These are phyloP conservation scores for Panicum virgatum DNA, from an alignment of 202 grass and related monocot genomes.

Conservation along the genomic window DNA sequence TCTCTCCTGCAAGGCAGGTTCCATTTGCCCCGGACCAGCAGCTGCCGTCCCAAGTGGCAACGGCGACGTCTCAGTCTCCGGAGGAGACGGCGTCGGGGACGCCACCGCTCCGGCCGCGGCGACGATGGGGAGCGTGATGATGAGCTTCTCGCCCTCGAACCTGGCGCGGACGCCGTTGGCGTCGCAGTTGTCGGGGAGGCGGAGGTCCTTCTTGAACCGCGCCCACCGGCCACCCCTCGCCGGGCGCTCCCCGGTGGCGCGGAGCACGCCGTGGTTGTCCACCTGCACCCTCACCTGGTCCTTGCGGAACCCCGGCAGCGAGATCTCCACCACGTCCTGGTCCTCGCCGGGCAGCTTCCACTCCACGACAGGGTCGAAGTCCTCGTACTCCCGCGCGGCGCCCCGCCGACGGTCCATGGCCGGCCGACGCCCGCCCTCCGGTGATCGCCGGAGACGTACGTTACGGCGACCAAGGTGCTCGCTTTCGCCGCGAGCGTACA, in stretches of 20 bases:
- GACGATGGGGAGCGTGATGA: slow-evolving; percentile 51
- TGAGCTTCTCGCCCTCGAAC: slow-evolving; percentile 56
- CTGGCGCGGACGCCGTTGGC: slow-evolving; percentile 48
- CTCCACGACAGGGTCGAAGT: slow-evolving; percentile 36
- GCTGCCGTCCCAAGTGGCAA: neutral
- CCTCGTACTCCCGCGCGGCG: neutral
- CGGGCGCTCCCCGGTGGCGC: slow-evolving; percentile 52
- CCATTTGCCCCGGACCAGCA: neutral
- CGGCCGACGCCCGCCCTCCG: too few relatives aligned
- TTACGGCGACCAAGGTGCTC: neutral
- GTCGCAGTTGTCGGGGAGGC: slow-evolving; percentile 49
- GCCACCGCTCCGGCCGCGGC: neutral
- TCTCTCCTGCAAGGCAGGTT: neutral
- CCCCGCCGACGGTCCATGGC: slow-evolving; percentile 19
- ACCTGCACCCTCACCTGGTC: slow-evolving; percentile 68
- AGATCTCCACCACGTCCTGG: slow-evolving; percentile 39
- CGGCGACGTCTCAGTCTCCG: too few relatives aligned
- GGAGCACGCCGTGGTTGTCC: slow-evolving; percentile 60
- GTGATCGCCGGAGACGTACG: neutral
- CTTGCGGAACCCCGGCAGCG: slow-evolving; percentile 63
- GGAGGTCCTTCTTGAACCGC: slow-evolving; percentile 60
- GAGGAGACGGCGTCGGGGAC: too few relatives aligned
- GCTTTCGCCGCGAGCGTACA: neutral
- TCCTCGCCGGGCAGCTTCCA: slow-evolving; percentile 32
- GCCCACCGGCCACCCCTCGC: slow-evolving; percentile 27